Evolutionary conservation across 1,284 basidiomycete species (phyloP), one percentile per base, ranked within the genome.

Genomic region (Coniferiporia sulphurascens): DNA sequence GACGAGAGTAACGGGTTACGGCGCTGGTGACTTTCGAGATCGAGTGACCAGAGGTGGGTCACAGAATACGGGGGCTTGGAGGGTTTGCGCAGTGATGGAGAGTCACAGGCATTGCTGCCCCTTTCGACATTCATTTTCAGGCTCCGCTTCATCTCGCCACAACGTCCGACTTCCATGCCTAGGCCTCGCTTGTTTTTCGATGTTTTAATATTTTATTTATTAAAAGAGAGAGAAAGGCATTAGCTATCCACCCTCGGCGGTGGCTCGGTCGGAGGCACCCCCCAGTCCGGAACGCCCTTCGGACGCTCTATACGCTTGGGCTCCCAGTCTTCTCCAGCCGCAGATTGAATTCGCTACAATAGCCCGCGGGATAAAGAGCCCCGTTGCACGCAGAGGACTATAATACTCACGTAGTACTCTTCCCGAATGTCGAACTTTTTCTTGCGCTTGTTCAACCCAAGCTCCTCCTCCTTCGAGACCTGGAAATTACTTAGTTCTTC

Each of bases 341-440:
- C 72, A 7, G 83, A 78, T 71, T 79, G 85, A 66, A 93, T 70
- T 68, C 86, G 82, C 90, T 93, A 36, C 45, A 59, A 41, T 58
- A 45, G 48, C 60, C 45, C 19, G 54, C 44, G 8, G 52, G 58
- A 54, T 56, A 27, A 36, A 56, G 32, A 35, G 17, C 27, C 27
- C 27, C 27, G 27, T 27, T 27, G 27, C 27, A 27, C 27, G 27
- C 27, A 50, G 22, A 15, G n/a, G 48, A 22, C 10, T 3, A 8
- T 54, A 4, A 17, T 48, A 35, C 92, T 73, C 75, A 95, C 93
- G 70, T 89, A 98, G 74, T 98, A 98, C 71, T 98, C 96, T 72
- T 98, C 95, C 52, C 93, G 76, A 22, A 98, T 89, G 72, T 98
- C 95, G 61, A 98, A 86, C 76, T 86, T 89, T 75, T 90, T 91